A percentile compares a stretch with the other conserved stretches of the same genome.
These are phyloP conservation scores for Mycena belliarum DNA, from an alignment of 768 basidiomycete species.

Conservation along the genomic window DNA sequence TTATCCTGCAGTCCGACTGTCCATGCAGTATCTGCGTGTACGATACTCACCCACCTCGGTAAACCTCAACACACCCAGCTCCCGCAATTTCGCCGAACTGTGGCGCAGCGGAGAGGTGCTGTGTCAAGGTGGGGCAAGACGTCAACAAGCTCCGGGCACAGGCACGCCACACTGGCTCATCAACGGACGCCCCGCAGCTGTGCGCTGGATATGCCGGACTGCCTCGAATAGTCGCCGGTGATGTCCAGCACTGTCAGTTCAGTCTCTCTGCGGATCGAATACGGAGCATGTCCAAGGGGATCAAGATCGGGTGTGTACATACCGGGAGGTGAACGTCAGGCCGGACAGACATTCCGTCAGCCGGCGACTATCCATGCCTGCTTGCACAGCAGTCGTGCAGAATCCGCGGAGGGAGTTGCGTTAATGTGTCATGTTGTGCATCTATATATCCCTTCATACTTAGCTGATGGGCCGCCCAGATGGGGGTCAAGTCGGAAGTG, in stretches of 20 bases:
- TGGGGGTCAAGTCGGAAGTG: conserved; percentile 5
- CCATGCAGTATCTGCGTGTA: conserved; percentile 1
- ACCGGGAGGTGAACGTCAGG: not conserved
- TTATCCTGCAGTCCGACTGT: conserved; percentile 3
- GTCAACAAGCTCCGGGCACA: conserved; percentile 17
- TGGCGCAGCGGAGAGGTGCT: not conserved
- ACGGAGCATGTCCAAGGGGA: conserved; percentile 9
- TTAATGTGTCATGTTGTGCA: not conserved
- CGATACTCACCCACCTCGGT: conserved; percentile 1
- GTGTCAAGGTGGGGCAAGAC: conserved; percentile 9
- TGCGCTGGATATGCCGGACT: not conserved
- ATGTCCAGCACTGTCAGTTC: conserved; percentile 7
- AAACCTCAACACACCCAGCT: conserved; percentile 8
- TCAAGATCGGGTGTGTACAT: conserved; percentile 3
- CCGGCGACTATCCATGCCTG: not conserved
- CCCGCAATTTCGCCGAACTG: conserved; percentile 1
- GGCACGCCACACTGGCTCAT: not conserved
- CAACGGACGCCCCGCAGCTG: not conserved
- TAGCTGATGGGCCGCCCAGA: conserved; percentile 7
- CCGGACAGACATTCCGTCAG: conserved; percentile 16
- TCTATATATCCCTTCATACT: conserved; percentile 12
- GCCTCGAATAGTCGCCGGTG: conserved; percentile 7
- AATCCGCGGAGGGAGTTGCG: conserved; percentile 10
- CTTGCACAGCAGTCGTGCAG: not conserved
- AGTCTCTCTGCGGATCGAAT: conserved; percentile 9